These are phyloP conservation scores for Phanerochaete carnosa DNA, from an alignment of 768 basidiomycete species.

Conservation along the genomic window DNA sequence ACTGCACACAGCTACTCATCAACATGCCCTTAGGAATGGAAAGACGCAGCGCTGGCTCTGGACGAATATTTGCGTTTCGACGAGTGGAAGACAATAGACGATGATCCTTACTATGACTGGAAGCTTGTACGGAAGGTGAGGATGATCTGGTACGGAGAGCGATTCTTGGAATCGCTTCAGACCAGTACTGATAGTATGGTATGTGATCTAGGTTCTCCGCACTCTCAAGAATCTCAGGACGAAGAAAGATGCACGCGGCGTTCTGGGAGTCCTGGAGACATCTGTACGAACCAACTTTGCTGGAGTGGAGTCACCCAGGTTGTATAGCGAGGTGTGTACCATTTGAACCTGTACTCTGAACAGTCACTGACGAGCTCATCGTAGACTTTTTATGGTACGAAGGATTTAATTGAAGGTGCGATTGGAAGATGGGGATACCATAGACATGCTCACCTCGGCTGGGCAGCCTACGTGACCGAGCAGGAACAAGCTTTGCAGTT, in stretches of 20 bases:
- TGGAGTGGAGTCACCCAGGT: constrained; percentile 82
- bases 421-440: not conserved
- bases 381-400: constrained; percentile 91
- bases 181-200: not conserved
- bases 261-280: constrained; percentile 87
- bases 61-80: constrained; percentile 84
- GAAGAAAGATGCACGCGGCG: constrained; percentile 77
- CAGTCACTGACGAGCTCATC: not conserved
- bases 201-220: constrained; percentile 54
- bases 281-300: constrained; percentile 92
- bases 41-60: constrained; percentile 67
- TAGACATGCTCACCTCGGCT: not conserved
- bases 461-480: constrained; percentile 76
- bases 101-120: constrained; percentile 92
- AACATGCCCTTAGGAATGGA: constrained; percentile 68
- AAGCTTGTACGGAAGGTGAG: constrained; percentile 73
- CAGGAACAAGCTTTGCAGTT: constrained; percentile 73
- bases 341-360: not conserved
- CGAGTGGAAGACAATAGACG: constrained; percentile 86
- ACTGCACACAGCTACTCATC: not conserved
- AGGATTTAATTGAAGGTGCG: constrained; percentile 82
- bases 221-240: constrained; percentile 71
- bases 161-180: not conserved
- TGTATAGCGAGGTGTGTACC: constrained; percentile 77
- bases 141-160: not conserved